Evolutionary conservation across 352 stramenopile genomes (phyloP), one percentile per base, ranked within the genome.

Genomic region (Pythium biforme): DNA sequence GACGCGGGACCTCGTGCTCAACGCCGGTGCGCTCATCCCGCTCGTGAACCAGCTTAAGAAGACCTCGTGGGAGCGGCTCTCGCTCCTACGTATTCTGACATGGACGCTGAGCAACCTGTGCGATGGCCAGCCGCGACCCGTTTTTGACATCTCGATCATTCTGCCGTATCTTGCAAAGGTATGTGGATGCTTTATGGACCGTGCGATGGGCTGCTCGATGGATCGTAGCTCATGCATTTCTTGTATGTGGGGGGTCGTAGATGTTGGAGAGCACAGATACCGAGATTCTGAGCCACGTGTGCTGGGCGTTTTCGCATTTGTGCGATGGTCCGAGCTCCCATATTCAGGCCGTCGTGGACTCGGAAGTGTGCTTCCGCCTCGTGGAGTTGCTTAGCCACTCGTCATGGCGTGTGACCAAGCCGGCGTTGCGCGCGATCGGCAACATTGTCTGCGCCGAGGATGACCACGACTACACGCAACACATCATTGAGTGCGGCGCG

Each of bases 371-470:
- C 79, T 86, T 88, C 29, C 87, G 94, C 2, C 79, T 99, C 11
- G 95, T 99, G 40, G 89, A 98, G 61, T 72, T 99, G 10, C 69
- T 99, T 22, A 81, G 83, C 59, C 88, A 89, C 77, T 96, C 66
- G 62, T 98, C 86, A 43, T 99, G 96, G 87, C 88, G 95, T 33
- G 96, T 99, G 0, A 98, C 94, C 11, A 99, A 99, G 66, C 97
- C 97, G 14, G 97, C 97, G 6, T 70, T 99, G 25, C 84, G 97
- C 20, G 98, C 97, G 17, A 98, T 99, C 69, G 97, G 97, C n/a
- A 99, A 99, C 73, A 98, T 99, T 76, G 97, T 99, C 39, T 99
- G 96, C 68, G 97, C 96, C 4, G 97, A 99, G 74, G 97, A 98
- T 63, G 93, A 94, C 58, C 86, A 95, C 47, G 86, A 95, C 72